Percentiles rank a stretch among this genome's conserved stretches.
Evolutionary conservation across 805 yeast genomes (phyloP).

Genomic region (Diddensiella santjacobensis): DNA sequence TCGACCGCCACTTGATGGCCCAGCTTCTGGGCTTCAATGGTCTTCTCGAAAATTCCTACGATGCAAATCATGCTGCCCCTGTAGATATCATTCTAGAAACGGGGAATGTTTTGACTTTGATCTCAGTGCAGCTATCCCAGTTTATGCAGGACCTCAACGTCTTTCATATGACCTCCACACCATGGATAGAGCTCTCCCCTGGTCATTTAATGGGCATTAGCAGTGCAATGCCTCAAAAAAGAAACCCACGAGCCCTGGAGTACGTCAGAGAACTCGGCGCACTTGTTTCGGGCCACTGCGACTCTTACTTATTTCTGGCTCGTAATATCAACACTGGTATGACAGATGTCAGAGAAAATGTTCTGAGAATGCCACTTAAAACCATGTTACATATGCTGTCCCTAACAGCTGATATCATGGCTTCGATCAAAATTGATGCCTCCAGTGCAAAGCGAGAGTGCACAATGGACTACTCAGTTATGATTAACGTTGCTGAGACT

Average conservation of each 20-base stretch:
- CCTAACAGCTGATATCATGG: conserved; percentile 5
- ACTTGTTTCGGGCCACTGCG: conserved; percentile 9
- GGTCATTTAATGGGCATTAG: conserved; percentile 7
- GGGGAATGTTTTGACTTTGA: conserved; percentile 4
- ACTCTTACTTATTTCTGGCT: conserved; percentile 5
- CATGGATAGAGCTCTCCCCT: conserved; percentile 14
- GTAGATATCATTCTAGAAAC: conserved; percentile 13
- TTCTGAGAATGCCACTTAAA: conserved; percentile 10
- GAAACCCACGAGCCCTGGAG: conserved; percentile 14
- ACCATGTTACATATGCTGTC: conserved; percentile 11
- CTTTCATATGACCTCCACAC: conserved; percentile 14
- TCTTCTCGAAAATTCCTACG: conserved; percentile 13
- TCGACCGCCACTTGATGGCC: conserved; percentile 10
- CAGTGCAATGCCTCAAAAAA: conserved; percentile 17
- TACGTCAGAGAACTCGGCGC: conserved; percentile 13
- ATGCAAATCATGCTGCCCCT: conserved; percentile 14
- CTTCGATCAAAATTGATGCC: conserved; percentile 7
- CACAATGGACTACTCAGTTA: conserved; percentile 12
- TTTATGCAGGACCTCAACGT: conserved; percentile 13
- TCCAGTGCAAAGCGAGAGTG: conserved; percentile 11
- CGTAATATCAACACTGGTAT: conserved; percentile 13
- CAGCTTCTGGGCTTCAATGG: conserved; percentile 14
- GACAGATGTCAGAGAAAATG: conserved; percentile 12
- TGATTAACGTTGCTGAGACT: conserved; percentile 15
- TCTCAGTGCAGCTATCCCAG: conserved; percentile 14